Conservation (phyloP, 306 rosid species). For the Castanospermum australe region DNA sequence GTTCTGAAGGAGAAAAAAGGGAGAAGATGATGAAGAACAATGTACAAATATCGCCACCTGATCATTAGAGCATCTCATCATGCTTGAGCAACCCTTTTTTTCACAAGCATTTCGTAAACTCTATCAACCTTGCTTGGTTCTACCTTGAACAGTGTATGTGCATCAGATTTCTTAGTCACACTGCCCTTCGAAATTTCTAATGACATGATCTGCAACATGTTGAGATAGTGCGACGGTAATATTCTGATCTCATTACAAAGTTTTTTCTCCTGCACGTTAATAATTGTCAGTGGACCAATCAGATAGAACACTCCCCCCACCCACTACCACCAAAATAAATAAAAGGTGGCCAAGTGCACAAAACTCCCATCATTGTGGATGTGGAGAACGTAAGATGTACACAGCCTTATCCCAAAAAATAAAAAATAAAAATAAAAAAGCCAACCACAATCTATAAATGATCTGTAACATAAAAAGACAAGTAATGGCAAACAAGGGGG, state of each 20-base stretch:
- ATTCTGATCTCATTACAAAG: conserved; percentile 73
- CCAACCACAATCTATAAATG: not conserved
- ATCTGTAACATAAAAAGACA: not conserved
- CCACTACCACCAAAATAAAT: not conserved
- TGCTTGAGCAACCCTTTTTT: conserved; percentile 49
- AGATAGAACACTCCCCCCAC: not conserved
- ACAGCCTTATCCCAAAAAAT: not conserved
- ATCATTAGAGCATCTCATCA: conserved; percentile 15
- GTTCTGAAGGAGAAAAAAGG: not conserved
- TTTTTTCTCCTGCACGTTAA: conserved; percentile 58
- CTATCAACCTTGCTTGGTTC: conserved; percentile 75
- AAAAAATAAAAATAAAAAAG: not conserved
- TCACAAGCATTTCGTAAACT: conserved; percentile 70
- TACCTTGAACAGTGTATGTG: conserved; percentile 60
- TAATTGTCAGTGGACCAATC: conserved; percentile 20
- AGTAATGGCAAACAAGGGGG: not conserved
- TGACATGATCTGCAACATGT: conserved; percentile 60
- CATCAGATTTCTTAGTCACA: conserved; percentile 63
- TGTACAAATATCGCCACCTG: not conserved
- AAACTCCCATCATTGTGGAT: not conserved
- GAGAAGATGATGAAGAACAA: not conserved
- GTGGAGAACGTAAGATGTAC: too few relatives aligned
- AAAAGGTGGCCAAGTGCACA: not conserved
- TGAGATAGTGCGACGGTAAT: conserved; percentile 72
- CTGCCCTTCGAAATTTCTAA: conserved; percentile 59